phyloP scores from a whole-genome alignment of 2,329 filamentous ascomycete genomes.

The Paecilomyces dactylethromorphus region DNA sequence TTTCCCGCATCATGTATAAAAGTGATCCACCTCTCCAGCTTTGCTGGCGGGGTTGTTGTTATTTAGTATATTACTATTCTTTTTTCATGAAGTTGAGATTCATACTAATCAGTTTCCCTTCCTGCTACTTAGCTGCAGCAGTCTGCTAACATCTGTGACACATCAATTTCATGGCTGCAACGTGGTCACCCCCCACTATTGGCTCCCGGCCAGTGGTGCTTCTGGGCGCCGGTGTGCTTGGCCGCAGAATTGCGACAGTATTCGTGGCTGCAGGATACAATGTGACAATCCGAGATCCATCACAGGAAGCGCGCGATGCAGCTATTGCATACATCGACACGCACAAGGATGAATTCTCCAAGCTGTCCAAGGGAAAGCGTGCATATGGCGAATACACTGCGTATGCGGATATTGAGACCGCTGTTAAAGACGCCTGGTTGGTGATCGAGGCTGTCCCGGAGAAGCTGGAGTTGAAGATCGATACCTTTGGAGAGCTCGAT shows the following conservation, averaged over 20 bases:
- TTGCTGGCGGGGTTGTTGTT: background rate
- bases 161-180: background rate
- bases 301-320: conserved; percentile 16
- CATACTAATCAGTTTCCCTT: background rate
- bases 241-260: conserved; percentile 28
- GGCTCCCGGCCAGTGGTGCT: conserved; percentile 25
- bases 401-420: conserved; percentile 31
- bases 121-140: background rate
- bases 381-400: conserved; percentile 23
- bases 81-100: background rate
- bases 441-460: conserved; percentile 50
- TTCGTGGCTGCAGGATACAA: conserved; percentile 20
- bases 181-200: background rate
- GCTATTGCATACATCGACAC: conserved; percentile 24
- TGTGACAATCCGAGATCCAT: conserved; percentile 18
- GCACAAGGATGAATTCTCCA: conserved; percentile 20
- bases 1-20: background rate
- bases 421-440: conserved; percentile 45
- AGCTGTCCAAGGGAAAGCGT: conserved; percentile 17
- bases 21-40: background rate
- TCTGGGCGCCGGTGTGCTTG: conserved; percentile 33
- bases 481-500: conserved; percentile 42
- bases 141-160: background rate
- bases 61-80: background rate
- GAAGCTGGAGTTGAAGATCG: conserved; percentile 42